Conservation (phyloP, 192 early-diverging fungal species). For the Pilaira anomala region DNA sequence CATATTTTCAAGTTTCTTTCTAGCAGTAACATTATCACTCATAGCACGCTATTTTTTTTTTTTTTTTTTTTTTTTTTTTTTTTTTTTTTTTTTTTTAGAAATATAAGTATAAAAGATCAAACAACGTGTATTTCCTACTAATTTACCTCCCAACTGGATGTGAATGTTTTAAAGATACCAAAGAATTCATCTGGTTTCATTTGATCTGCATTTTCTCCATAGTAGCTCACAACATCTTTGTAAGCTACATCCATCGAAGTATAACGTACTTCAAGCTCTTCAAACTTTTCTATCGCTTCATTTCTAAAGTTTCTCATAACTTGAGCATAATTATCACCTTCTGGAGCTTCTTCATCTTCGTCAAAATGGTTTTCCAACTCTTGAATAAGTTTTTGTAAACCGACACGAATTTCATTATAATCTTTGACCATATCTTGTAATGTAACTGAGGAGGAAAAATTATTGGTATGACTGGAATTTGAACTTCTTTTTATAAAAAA, state of each 20-base stretch:
- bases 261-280: constrained; percentile 56
- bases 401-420: constrained; percentile 44
- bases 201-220: constrained; percentile 66
- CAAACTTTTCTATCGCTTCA: constrained; percentile 59
- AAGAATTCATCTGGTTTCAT: constrained; percentile 87
- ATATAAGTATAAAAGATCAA: constrained; percentile 15
- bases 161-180: constrained; percentile 81
- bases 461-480: neutral
- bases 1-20: constrained; percentile 43
- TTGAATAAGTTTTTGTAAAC: constrained; percentile 43
- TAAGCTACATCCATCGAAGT: constrained; percentile 69
- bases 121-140: neutral
- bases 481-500: no score
- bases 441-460: constrained; percentile 40
- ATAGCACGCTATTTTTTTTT: constrained; percentile 53
- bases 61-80: neutral
- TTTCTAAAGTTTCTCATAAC: constrained; percentile 64
- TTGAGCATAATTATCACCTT: constrained; percentile 63
- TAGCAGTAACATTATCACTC: constrained; percentile 43
- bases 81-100: no score
- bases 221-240: constrained; percentile 65
- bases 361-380: constrained; percentile 44
- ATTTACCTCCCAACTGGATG: constrained; percentile 65
- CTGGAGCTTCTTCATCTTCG: constrained; percentile 42
- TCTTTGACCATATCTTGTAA: constrained; percentile 50